Evolutionary conservation across 208 protist genomes (phyloP), one percentile per base, ranked within the genome.

Genomic region (Acanthamoeba comandoni): DNA sequence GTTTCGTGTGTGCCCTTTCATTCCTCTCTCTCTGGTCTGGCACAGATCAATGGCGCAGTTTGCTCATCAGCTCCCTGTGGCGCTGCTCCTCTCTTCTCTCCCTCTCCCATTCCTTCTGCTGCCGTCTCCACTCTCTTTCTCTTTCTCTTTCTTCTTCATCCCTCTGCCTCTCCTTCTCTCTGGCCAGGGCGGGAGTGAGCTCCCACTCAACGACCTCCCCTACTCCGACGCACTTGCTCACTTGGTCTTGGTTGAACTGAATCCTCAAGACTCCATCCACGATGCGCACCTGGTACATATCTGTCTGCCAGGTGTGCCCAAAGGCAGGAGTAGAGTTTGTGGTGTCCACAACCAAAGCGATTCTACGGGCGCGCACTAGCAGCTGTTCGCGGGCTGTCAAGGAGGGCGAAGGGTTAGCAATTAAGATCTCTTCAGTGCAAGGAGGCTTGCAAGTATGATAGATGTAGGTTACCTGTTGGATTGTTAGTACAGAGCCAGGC

Each of bases 191-290:
- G 48, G 71, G 71, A 8, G 71, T 82, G 71, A 82, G 71, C 48
- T 60, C 51, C 71, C 71, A 82, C 71, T 82, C 71, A 29, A 58
- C 48, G 3, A 82, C 71, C 71, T 82, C 71, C 51, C 71, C 71
- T 0, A 82, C 51, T 24, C 39, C 35, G 0, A 9, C 15, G 11
- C 22, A 48, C 51, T 26, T 26, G 19, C 13, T 11, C 9, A 19
- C 48, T 0, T 2, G 2, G 71, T 52, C 19, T 53, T 60, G 71
- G 51, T 82, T 82, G 48, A 82, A 35, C 71, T 60, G 71, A 24
- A 58, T 53, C 1, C 11, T 48, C 71, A 82, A 4, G 48, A 48
- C 71, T 48, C 71, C 71, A 53, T 82, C 71, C 51, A 4, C 49
- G 24, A 82, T 11, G 71, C 39, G 39, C 26, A 82, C 71, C n/a